A percentile compares a stretch with the other conserved stretches of the same genome.
Conservation (phyloP, 192 early-diverging fungal genomes). For the Neocallimastix lanati region DNA sequence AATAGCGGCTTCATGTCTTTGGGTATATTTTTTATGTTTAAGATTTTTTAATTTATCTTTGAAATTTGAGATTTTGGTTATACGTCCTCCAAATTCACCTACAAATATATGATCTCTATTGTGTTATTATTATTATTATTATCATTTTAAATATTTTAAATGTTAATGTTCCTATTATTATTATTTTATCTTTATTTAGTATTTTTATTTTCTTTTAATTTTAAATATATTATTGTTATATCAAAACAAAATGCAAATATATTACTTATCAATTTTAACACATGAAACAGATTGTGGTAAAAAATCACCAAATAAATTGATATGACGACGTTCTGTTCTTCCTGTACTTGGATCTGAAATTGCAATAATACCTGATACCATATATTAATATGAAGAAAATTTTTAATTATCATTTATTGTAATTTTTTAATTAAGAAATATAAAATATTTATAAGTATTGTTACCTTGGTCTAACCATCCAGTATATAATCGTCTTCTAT, state of each 20-base stretch:
- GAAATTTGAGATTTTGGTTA: not conserved
- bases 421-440: too few species aligned
- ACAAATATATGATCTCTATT: not conserved
- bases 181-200: too few species aligned
- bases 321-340: not conserved
- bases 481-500: not conserved
- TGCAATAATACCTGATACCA: not conserved
- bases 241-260: too few species aligned
- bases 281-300: not conserved
- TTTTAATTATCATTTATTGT: too few species aligned
- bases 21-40: not conserved
- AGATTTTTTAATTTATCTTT: not conserved
- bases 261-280: not conserved
- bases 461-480: not conserved
- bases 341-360: not conserved
- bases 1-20: not conserved
- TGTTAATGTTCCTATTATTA: too few species aligned
- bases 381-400: too few species aligned
- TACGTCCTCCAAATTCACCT: not conserved
- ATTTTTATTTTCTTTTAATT: too few species aligned
- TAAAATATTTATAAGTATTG: too few species aligned
- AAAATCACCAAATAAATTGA: not conserved
- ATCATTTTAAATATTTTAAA: too few species aligned
- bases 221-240: too few species aligned
- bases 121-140: too few species aligned